These are phyloP conservation scores for Suillus subalutaceus DNA, from an alignment of 768 basidiomycete genomes.

Conservation along the genomic window DNA sequence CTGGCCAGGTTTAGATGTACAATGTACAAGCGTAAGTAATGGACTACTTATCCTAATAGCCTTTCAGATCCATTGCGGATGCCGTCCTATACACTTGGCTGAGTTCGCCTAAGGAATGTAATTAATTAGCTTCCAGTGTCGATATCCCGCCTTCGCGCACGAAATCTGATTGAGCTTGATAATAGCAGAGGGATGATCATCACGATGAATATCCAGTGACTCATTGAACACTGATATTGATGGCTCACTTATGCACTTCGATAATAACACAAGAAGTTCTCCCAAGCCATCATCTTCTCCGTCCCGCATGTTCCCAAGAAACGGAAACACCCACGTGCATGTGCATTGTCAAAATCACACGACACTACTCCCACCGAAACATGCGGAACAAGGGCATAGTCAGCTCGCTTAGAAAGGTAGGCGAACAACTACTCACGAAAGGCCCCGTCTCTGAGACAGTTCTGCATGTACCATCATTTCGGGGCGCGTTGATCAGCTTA, in stretches of 20 bases:
- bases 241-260: neutral
- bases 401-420: neutral
- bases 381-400: neutral
- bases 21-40: neutral
- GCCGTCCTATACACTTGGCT: neutral
- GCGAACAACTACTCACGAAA: neutral
- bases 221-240: neutral
- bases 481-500: neutral
- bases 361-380: neutral
- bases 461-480: neutral
- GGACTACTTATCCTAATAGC: neutral
- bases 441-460: neutral
- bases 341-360: neutral
- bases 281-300: neutral
- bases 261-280: neutral
- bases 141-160: neutral
- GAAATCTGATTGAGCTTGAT: neutral
- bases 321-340: neutral
- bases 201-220: neutral
- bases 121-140: neutral
- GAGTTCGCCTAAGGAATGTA: neutral
- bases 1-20: neutral
- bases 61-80: neutral
- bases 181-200: neutral
- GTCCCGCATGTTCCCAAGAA: neutral